A percentile compares a stretch with the other conserved stretches of the same genome.
Conservation (phyloP, 306 rosid species). For the Quercus glauca region DNA sequence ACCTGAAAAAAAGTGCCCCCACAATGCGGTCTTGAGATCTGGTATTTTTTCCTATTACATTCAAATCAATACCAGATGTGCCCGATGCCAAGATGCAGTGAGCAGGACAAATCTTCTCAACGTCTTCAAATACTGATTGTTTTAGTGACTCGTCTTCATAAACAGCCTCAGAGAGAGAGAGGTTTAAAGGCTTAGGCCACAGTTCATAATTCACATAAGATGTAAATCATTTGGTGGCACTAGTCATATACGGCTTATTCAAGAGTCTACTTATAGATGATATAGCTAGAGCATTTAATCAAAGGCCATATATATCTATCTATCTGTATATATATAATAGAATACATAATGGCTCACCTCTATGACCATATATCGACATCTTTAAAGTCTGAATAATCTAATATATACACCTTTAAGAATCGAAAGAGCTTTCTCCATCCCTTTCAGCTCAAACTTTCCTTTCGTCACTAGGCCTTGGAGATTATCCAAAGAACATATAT, state of each 20-base stretch:
- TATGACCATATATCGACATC: conserved; percentile 85
- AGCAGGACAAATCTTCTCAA: conserved; percentile 81
- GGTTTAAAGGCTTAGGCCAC: neutral
- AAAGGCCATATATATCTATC: too few species aligned
- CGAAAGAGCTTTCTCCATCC: conserved; percentile 55
- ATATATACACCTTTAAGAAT: conserved; percentile 73
- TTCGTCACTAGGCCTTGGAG: conserved; percentile 55
- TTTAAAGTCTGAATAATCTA: conserved; percentile 76
- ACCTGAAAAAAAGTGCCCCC: conserved; percentile 99
- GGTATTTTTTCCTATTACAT: conserved; percentile 66
- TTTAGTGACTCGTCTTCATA: conserved; percentile 74
- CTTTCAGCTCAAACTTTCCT: conserved; percentile 63
- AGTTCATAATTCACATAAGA: neutral
- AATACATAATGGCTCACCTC: conserved; percentile 49
- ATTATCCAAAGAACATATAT: conserved; percentile 48
- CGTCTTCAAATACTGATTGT: conserved; percentile 77
- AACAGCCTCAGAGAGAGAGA: conserved; percentile 58
- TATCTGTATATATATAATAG: too few species aligned
- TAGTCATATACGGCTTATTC: too few species aligned
- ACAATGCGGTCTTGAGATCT: conserved; percentile 68
- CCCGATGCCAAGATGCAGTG: conserved; percentile 84
- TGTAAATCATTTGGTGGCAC: too few species aligned
- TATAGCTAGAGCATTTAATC: too few species aligned
- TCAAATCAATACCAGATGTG: conserved; percentile 87
- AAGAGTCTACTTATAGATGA: too few species aligned